Evolutionary conservation across 192 early-diverging fungal species (phyloP).

Genomic region (Coemansia sp.): DNA sequence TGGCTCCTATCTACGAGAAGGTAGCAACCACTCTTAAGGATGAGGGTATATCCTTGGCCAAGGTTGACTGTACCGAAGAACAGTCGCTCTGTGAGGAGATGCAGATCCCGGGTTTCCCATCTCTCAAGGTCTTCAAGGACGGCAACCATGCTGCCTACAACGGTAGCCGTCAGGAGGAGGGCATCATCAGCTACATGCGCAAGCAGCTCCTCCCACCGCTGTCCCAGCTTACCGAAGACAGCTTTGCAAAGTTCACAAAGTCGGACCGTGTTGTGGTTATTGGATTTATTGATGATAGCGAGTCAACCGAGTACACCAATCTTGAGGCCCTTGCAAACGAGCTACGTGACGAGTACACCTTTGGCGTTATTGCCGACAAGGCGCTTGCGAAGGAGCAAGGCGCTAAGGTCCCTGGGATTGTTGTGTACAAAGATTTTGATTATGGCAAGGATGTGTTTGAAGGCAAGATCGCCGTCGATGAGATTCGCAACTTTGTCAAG

Average conservation of each 20-base stretch:
- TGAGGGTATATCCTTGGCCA: slow-evolving; percentile 76
- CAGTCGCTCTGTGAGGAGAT: slow-evolving; percentile 79
- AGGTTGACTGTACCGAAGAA: slow-evolving; percentile 96
- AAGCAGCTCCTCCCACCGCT: slow-evolving; percentile 90
- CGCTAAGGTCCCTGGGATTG: slow-evolving; percentile 64
- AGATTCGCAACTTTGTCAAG: slow-evolving; percentile 73
- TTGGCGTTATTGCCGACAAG: slow-evolving; percentile 76
- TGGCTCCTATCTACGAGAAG: slow-evolving; percentile 92
- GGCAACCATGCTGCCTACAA: slow-evolving; percentile 76
- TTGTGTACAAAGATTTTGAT: slow-evolving; percentile 91
- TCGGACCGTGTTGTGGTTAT: slow-evolving; percentile 91
- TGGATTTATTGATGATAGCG: slow-evolving; percentile 70
- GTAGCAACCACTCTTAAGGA: slow-evolving; percentile 87
- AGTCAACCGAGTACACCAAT: slow-evolving; percentile 64
- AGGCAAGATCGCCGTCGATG: slow-evolving; percentile 60
- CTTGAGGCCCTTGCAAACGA: slow-evolving; percentile 72
- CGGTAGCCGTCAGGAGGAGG: slow-evolving; percentile 83
- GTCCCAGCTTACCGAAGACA: slow-evolving; percentile 66
- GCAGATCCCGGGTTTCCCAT: slow-evolving; percentile 88
- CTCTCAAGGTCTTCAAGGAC: slow-evolving; percentile 83
- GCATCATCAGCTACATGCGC: slow-evolving; percentile 91
- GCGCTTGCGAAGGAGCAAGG: slow-evolving; percentile 58
- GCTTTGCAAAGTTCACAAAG: slow-evolving; percentile 71
- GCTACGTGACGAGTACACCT: slow-evolving; percentile 84
- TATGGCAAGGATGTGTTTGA: slow-evolving; percentile 76